Conservation (phyloP, 768 basidiomycete species). For the Porphyrellus cyaneotinctus region DNA sequence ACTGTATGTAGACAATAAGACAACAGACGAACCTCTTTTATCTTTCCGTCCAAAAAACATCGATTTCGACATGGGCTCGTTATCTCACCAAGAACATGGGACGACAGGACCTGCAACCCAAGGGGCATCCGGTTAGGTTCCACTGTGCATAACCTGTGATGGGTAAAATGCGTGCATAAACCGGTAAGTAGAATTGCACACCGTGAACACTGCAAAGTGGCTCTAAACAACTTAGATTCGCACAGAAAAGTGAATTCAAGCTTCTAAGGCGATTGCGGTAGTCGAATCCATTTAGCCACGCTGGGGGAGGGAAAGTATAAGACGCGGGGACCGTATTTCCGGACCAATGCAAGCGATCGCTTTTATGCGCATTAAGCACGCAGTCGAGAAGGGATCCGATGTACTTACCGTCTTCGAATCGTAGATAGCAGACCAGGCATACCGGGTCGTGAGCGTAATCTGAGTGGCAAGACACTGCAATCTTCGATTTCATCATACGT, state of each 20-base stretch:
- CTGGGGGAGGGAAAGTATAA: constrained; percentile 8
- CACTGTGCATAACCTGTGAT: constrained; percentile 18
- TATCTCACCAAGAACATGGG: constrained; percentile 4
- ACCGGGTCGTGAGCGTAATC: constrained; percentile 28
- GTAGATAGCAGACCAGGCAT: constrained; percentile 26
- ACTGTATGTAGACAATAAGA: background rate
- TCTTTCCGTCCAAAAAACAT: constrained; percentile 24
- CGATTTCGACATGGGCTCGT: constrained; percentile 24
- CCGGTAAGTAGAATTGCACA: constrained; percentile 22
- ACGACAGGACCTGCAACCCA: background rate
- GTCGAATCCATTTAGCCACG: constrained; percentile 9
- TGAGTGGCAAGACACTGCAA: constrained; percentile 43
- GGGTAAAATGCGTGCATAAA: constrained; percentile 13
- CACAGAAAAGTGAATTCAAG: constrained; percentile 46
- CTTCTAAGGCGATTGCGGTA: constrained; percentile 31
- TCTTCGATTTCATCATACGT: constrained; percentile 44
- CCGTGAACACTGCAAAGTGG: constrained; percentile 50
- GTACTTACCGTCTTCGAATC: constrained; percentile 20
- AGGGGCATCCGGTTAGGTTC: constrained; percentile 19
- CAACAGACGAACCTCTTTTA: constrained; percentile 12
- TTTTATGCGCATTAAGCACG: constrained; percentile 14
- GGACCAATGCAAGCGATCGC: constrained; percentile 31
- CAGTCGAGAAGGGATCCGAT: constrained; percentile 20
- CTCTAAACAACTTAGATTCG: constrained; percentile 47
- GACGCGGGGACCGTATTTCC: constrained; percentile 24